Conservation (phyloP, 2,329 filamentous ascomycete genomes). For the Phoma sp. region DNA sequence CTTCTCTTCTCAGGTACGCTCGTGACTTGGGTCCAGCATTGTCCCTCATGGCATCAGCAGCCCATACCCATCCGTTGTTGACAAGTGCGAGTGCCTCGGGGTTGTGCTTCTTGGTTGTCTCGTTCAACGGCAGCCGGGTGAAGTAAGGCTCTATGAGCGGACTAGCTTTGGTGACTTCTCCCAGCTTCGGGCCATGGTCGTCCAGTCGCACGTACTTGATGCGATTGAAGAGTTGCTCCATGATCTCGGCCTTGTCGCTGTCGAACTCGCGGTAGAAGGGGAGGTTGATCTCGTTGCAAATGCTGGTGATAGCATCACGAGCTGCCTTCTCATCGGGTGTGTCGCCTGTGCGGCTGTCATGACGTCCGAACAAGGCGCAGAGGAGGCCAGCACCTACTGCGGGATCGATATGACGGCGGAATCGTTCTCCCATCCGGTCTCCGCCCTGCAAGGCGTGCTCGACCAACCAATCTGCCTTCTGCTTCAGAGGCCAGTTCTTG, state of each 20-base stretch:
- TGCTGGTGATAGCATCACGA: constrained; percentile 60
- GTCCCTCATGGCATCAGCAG: constrained; percentile 90
- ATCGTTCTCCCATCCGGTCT: constrained; percentile 80
- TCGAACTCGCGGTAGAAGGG: constrained; percentile 94
- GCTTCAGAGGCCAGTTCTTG: constrained; percentile 61
- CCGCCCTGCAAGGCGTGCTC: constrained; percentile 72
- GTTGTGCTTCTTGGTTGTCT: constrained; percentile 76
- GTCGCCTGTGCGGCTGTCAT: constrained; percentile 58
- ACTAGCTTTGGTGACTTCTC: constrained; percentile 75
- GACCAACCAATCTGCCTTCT: constrained; percentile 69
- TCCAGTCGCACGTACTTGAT: constrained; percentile 96
- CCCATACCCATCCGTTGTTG: constrained; percentile 99
- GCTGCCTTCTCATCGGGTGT: constrained; percentile 59
- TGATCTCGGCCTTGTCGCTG: constrained; percentile 76
- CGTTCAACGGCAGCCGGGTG: constrained; percentile 81
- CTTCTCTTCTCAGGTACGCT: constrained; percentile 93
- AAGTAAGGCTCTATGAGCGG: constrained; percentile 95
- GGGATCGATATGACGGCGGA: constrained; percentile 74
- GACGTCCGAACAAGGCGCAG: constrained; percentile 71
- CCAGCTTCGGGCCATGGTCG: constrained; percentile 84
- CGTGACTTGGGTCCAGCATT: constrained; percentile 88
- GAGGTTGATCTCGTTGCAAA: constrained; percentile 85
- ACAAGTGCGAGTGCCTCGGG: constrained; percentile 79
- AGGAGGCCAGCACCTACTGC: constrained; percentile 71
- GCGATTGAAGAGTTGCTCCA: constrained; percentile 91